These are phyloP conservation scores for Penicillium simplicissimum DNA, from an alignment of 495 filamentous ascomycete genomes.

Conservation along the genomic window DNA sequence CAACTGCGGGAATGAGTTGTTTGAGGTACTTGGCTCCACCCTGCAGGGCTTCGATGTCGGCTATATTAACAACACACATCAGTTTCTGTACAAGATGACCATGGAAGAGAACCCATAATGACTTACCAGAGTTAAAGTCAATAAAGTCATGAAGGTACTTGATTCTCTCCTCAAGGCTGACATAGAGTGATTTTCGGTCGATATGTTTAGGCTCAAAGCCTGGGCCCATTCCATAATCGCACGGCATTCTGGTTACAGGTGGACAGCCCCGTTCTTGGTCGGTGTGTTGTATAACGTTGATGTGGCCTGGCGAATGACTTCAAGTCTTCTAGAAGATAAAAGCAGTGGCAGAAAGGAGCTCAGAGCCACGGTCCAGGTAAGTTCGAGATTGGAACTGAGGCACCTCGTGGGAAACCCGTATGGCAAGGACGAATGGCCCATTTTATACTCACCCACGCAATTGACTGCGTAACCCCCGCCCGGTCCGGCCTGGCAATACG, in stretches of 20 bases:
- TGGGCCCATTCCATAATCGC: conserved; percentile 18
- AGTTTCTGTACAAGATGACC: not conserved
- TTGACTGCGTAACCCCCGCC: conserved; percentile 1
- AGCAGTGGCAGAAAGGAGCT: not conserved
- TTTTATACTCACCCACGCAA: conserved; percentile 16
- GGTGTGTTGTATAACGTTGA: not conserved
- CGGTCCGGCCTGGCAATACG: not conserved
- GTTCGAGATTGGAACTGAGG: conserved; percentile 14
- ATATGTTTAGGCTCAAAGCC: conserved; percentile 52
- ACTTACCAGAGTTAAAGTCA: conserved; percentile 67
- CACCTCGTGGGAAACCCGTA: conserved; percentile 21
- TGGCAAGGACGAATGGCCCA: conserved; percentile 12
- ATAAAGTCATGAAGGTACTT: conserved; percentile 71
- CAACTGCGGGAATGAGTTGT: conserved; percentile 64
- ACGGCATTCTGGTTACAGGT: conserved; percentile 2
- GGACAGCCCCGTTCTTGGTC: too few relatives aligned
- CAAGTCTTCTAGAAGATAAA: conserved; percentile 5
- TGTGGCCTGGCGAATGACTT: not conserved
- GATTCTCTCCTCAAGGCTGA: conserved; percentile 63
- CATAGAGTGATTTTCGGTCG: conserved; percentile 68
- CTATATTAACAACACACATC: conserved; percentile 33
- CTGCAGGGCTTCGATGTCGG: conserved; percentile 65
- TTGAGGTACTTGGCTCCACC: conserved; percentile 72
- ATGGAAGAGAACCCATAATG: not conserved
- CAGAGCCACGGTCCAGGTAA: not conserved